A percentile compares a stretch with the other conserved stretches of the same genome.
Evolutionary conservation across 768 basidiomycete genomes (phyloP).

Genomic region (Tricholoma furcatifolium): DNA sequence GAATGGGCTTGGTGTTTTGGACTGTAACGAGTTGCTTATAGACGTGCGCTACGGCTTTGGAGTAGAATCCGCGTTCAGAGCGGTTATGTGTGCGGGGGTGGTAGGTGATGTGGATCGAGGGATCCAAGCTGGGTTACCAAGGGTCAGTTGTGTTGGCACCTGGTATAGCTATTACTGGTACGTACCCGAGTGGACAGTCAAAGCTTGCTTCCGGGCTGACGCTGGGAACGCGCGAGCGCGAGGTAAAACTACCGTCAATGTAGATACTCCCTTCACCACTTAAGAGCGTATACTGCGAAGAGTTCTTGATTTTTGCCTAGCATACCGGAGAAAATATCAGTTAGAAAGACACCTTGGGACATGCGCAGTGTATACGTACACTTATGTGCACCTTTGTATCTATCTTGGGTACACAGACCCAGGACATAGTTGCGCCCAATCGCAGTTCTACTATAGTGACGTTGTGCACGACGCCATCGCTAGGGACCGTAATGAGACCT

Average conservation of each 20-base stretch:
- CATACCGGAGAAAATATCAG: background rate
- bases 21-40: background rate
- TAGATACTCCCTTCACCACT: slow-evolving; percentile 47
- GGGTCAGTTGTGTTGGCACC: too few relatives aligned
- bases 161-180: background rate
- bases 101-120: slow-evolving; percentile 39
- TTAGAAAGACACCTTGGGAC: background rate
- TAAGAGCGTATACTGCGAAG: slow-evolving; percentile 51
- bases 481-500: slow-evolving; percentile 37
- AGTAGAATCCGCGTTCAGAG: slow-evolving; percentile 28
- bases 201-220: slow-evolving; percentile 42
- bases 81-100: slow-evolving; percentile 33
- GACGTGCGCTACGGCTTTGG: background rate
- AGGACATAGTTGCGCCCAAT: slow-evolving; percentile 35
- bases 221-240: slow-evolving; percentile 38
- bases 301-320: slow-evolving; percentile 49
- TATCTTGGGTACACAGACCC: slow-evolving; percentile 38
- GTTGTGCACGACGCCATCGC: slow-evolving; percentile 36
- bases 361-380: slow-evolving; percentile 26
- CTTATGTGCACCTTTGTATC: slow-evolving; percentile 37
- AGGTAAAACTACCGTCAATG: slow-evolving; percentile 54
- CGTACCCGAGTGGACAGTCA: slow-evolving; percentile 42
- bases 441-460: slow-evolving; percentile 36
- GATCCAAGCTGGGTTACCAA: slow-evolving; percentile 32
- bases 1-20: background rate